phyloP scores from a whole-genome alignment of 441 rosid species.

The Pelargonium citronellum region DNA sequence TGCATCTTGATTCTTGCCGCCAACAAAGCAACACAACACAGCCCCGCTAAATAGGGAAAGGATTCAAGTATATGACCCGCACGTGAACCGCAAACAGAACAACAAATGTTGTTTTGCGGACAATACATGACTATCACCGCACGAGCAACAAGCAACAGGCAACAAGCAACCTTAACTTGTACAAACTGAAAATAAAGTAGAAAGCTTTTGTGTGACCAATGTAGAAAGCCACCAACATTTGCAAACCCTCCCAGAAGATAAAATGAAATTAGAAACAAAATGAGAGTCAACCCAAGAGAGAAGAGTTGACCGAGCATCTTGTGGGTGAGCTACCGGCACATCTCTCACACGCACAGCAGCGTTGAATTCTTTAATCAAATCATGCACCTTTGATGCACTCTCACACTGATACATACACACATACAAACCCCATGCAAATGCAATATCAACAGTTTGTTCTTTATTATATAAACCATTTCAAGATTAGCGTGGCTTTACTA shows the following conservation, averaged over 20 bases:
- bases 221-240: conserved; percentile 25
- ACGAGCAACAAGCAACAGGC: conserved; percentile 27
- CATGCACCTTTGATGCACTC: conserved; percentile 63
- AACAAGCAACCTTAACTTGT: conserved; percentile 15
- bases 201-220: conserved; percentile 22
- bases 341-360: conserved; percentile 72
- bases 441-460: not conserved
- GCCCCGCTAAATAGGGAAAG: not conserved
- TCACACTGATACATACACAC: not conserved
- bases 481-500: no score
- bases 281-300: conserved; percentile 12
- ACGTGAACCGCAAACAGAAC: no score
- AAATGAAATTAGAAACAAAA: no score
- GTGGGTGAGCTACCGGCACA: conserved; percentile 90
- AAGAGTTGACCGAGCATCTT: conserved; percentile 66
- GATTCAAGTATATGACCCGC: no score
- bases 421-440: conserved; percentile 16
- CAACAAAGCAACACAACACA: conserved; percentile 1
- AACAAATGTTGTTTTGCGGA: no score
- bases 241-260: no score
- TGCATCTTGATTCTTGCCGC: not conserved
- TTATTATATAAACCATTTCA: not conserved
- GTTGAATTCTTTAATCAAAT: conserved; percentile 89
- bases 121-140: not conserved
- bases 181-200: not conserved